A percentile compares a stretch with the other conserved stretches of the same genome.
Evolutionary conservation across 768 basidiomycete species (phyloP).

Genomic region (Podaxis mareebaensis): DNA sequence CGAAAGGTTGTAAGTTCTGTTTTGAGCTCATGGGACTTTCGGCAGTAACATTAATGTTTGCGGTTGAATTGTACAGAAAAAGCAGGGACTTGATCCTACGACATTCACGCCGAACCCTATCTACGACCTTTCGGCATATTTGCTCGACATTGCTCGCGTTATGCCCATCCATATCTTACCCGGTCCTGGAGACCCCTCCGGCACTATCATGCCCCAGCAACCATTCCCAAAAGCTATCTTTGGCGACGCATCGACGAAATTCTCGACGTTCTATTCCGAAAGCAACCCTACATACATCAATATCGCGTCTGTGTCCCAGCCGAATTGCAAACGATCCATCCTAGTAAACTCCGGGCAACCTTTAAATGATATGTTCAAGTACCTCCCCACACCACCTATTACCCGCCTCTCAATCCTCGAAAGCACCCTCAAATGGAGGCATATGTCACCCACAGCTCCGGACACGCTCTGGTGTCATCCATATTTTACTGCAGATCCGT

Average conservation of each 20-base stretch:
- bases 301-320: slow-evolving; percentile 47
- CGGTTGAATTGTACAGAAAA: slow-evolving; percentile 46
- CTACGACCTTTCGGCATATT: slow-evolving; percentile 61
- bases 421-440: slow-evolving; percentile 87
- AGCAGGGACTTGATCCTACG: slow-evolving; percentile 62
- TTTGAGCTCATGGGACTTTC: not conserved
- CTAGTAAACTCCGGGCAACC: slow-evolving; percentile 92
- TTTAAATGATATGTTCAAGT: slow-evolving; percentile 93
- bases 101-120: slow-evolving; percentile 79
- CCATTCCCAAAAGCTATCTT: slow-evolving; percentile 92
- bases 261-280: slow-evolving; percentile 69
- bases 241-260: slow-evolving; percentile 52
- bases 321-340: slow-evolving; percentile 48
- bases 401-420: slow-evolving; percentile 76
- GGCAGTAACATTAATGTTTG: not conserved
- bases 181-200: slow-evolving; percentile 86
- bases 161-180: slow-evolving; percentile 89
- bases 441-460: slow-evolving; percentile 98
- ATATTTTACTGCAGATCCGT: slow-evolving; percentile 84
- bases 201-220: slow-evolving; percentile 90
- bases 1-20: slow-evolving; percentile 54
- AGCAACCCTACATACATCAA: slow-evolving; percentile 91
- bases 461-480: slow-evolving; percentile 99
- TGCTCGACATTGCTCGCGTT: slow-evolving; percentile 73
- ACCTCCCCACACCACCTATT: slow-evolving; percentile 69